These are phyloP conservation scores for Cyclotella atomus DNA, from an alignment of 108 stramenopile genomes.

Conservation along the genomic window DNA sequence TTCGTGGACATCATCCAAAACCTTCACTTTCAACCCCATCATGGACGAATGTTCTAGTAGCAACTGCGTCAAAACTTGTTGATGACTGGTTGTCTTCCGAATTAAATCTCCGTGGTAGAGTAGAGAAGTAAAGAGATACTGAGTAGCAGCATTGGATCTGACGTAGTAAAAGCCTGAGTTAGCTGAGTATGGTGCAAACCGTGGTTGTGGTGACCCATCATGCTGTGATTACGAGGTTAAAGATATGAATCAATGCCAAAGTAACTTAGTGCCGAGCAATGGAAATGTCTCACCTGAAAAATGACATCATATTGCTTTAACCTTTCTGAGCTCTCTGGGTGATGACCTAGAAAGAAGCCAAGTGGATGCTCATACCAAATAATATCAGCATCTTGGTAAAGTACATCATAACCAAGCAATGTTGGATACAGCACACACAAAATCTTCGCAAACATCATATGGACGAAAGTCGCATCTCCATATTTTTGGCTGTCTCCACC, in stretches of 20 bases:
- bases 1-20: conserved; percentile 36
- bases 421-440: conserved; percentile 70
- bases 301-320: conserved; percentile 54
- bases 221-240: conserved; percentile 15
- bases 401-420: conserved; percentile 74
- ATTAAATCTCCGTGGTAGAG: conserved; percentile 49
- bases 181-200: conserved; percentile 53
- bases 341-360: conserved; percentile 39
- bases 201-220: conserved; percentile 52
- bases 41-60: conserved; percentile 50
- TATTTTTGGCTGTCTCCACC: conserved; percentile 42
- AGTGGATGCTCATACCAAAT: conserved; percentile 74
- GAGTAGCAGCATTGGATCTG: conserved; percentile 44
- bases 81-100: conserved; percentile 40
- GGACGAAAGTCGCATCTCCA: conserved; percentile 62
- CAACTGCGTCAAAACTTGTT: conserved; percentile 47
- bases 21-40: conserved; percentile 60
- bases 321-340: too few species aligned
- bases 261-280: background rate
- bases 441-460: conserved; percentile 82
- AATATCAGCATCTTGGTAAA: conserved; percentile 83
- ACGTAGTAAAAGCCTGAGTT: conserved; percentile 66
- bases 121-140: conserved; percentile 66
- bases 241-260: background rate
- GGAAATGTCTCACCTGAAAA: conserved; percentile 28